phyloP scores from a whole-genome alignment of 805 yeast genomes.

The Kuraishia hungarica region DNA sequence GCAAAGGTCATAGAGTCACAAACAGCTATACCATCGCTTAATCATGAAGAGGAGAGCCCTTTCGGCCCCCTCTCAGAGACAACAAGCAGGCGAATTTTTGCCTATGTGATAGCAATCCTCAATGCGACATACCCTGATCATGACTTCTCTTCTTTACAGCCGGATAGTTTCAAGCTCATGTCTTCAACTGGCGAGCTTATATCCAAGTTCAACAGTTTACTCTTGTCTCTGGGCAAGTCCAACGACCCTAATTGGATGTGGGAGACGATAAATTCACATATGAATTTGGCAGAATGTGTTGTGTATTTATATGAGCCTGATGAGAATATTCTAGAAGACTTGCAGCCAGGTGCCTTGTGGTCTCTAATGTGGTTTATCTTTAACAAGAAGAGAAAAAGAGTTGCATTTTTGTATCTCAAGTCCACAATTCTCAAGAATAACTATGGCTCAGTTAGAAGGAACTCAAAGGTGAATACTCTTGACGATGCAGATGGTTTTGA shows the following conservation, averaged over 20 bases:
- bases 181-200: slow-evolving; percentile 39
- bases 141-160: slow-evolving; percentile 83
- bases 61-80: slow-evolving; percentile 87
- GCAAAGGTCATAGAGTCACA: background rate
- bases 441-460: slow-evolving; percentile 27
- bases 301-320: slow-evolving; percentile 58
- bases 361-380: slow-evolving; percentile 84
- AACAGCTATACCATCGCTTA: background rate
- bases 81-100: slow-evolving; percentile 84
- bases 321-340: slow-evolving; percentile 59
- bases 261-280: slow-evolving; percentile 80
- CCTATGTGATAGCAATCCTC: slow-evolving; percentile 81
- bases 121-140: slow-evolving; percentile 95
- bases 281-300: slow-evolving; percentile 60
- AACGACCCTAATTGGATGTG: slow-evolving; percentile 62
- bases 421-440: slow-evolving; percentile 29
- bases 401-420: slow-evolving; percentile 72
- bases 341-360: slow-evolving; percentile 54
- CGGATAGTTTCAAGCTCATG: slow-evolving; percentile 60
- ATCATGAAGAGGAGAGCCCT: slow-evolving; percentile 36
- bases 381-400: slow-evolving; percentile 87
- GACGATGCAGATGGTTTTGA: slow-evolving; percentile 21
- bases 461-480: slow-evolving; percentile 20
- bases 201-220: slow-evolving; percentile 66
- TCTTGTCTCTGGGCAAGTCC: slow-evolving; percentile 55